phyloP scores from a whole-genome alignment of 2,329 filamentous ascomycete genomes.

The Tolypocladium paradoxum region DNA sequence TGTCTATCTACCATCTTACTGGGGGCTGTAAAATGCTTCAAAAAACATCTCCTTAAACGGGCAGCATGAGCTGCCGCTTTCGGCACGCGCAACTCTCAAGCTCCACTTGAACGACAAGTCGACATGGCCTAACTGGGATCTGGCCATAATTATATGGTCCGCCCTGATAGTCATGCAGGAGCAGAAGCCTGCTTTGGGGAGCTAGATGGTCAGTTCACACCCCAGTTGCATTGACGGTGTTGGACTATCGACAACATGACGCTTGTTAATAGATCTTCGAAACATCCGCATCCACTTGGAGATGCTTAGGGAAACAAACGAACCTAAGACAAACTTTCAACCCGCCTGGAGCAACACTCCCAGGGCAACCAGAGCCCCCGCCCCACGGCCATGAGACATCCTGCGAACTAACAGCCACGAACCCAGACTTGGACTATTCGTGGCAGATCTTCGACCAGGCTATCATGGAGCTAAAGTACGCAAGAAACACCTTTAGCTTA shows the following conservation, averaged over 20 bases:
- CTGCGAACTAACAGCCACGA: conserved; percentile 4
- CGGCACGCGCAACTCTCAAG: conserved; percentile 27
- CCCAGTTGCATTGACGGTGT: neutral
- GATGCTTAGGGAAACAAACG: conserved; percentile 16
- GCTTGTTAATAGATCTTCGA: conserved; percentile 11
- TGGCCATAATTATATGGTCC: conserved; percentile 33
- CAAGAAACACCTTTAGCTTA: no score
- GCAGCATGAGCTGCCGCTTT: conserved; percentile 28
- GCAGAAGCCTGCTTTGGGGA: conserved; percentile 28
- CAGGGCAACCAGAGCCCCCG: conserved; percentile 13
- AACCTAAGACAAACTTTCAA: conserved; percentile 13
- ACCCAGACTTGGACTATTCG: conserved; percentile 8
- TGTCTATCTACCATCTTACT: conserved; percentile 32
- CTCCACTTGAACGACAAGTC: conserved; percentile 27
- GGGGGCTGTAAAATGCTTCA: conserved; percentile 25
- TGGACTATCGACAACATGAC: neutral
- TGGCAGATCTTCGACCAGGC: conserved; percentile 10
- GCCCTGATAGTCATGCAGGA: conserved; percentile 31
- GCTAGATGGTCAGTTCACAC: conserved; percentile 17
- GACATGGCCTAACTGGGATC: conserved; percentile 33
- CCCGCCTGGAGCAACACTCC: conserved; percentile 15
- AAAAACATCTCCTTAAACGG: conserved; percentile 26
- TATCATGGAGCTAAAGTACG: conserved; percentile 3
- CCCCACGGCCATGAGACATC: neutral
- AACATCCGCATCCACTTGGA: conserved; percentile 18